phyloP scores from a whole-genome alignment of 2,329 filamentous ascomycete species.

The Pseudogymnoascus sp. region DNA sequence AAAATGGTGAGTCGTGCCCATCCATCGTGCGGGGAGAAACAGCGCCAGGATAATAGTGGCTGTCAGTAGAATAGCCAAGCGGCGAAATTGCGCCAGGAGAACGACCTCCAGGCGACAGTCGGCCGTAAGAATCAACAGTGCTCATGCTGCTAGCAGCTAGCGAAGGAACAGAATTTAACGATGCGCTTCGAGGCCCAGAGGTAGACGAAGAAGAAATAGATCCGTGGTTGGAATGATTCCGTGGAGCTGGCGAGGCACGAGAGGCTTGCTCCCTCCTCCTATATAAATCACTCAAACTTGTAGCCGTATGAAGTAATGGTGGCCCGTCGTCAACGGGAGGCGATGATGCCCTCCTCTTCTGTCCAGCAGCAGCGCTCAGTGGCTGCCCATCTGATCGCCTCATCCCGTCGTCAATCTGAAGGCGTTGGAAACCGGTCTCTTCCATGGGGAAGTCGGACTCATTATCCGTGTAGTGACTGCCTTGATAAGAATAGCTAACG shows the following conservation, averaged over 20 bases:
- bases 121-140: conserved; percentile 50
- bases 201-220: conserved; percentile 62
- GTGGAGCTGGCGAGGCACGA: conserved; percentile 45
- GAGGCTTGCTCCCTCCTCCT: conserved; percentile 37
- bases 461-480: conserved; percentile 44
- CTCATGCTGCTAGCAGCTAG: conserved; percentile 57
- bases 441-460: conserved; percentile 44
- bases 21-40: conserved; percentile 22
- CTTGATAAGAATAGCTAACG: conserved; percentile 46
- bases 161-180: conserved; percentile 56
- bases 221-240: conserved; percentile 49
- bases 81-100: conserved; percentile 29
- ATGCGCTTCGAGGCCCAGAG: conserved; percentile 54
- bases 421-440: conserved; percentile 42
- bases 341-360: conserved; percentile 59
- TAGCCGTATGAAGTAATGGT: conserved; percentile 25
- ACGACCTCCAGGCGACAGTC: conserved; percentile 51
- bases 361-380: conserved; percentile 37
- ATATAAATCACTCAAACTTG: conserved; percentile 29
- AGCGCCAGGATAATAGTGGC: conserved; percentile 23
- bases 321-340: conserved; percentile 46
- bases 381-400: conserved; percentile 24
- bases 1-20: conserved; percentile 45
- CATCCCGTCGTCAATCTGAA: conserved; percentile 46
- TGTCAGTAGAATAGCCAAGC: neutral